Base-by-base conservation (phyloP, 305 asterid species). In the Lippia alba region DNA sequence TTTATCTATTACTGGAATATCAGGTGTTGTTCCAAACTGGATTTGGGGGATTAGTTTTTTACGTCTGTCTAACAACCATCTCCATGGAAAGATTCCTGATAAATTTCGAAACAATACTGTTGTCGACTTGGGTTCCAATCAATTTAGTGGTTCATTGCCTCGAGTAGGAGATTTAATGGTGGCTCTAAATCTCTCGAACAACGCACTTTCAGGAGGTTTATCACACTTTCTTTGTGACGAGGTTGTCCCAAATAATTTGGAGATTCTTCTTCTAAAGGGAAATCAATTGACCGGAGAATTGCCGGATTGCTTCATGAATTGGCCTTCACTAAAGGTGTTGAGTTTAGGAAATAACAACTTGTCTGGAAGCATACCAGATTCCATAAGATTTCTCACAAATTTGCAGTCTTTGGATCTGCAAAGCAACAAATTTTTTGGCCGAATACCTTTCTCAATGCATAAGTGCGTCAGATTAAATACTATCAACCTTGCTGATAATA, bases 101-200 rank as follows among this genome's bases (percentile, higher is more conserved):
- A 11, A 11, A 44, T 8, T 44, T 11, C 3, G 14, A 24, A 24
- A 24, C 3, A 24, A 24, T 3, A 1, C 30, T 24, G 3, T 24
- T 24, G 30, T 24, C 30, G 30, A 24, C 61, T 34, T 84, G 76
- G 66, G 69, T 19, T 76, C 78, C 41, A 83, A 82, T 65, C 44
- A 48, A 16, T 72, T 84, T 51, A 78, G 56, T 12, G 88, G 88
- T 61, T 34, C 67, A 4, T 54, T 84, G 58, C 86, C 84, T 0
- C 62, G 24, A 5, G 17, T 77, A 1, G 50, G 70, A 24, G 30
- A 24, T 24, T 24, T 24, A 24, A 24, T 24, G 30, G 30, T 24
- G 30, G 30, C 1, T 24, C 30, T 24, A 8, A 24, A 24, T 24
- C 30, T 24, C 30, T 24, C 30, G 30, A 1, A 24, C 30, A 24